Evolutionary conservation across 331 rosid species (phyloP), one percentile per base, ranked within the genome.

Genomic region (Malus hybrid): DNA sequence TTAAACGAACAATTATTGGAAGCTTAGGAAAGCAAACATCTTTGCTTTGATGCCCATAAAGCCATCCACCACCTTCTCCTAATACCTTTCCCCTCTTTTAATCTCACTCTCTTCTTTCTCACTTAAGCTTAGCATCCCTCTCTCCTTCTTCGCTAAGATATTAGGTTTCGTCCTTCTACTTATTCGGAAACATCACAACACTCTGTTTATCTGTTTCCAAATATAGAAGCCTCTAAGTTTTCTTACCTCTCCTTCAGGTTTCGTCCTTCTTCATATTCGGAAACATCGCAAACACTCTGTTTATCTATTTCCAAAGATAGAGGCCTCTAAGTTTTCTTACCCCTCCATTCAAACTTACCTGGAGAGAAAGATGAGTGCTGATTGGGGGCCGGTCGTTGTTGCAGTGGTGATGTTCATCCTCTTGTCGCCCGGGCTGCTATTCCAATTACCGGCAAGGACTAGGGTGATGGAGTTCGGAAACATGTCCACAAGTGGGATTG

Each of bases 401-500:
- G 91, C 97, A 0, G 99, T 86, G 78, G 91, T 80, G n/a, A 67
- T 95, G 75, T 92, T 95, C 93, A 95, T 95, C 62, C 77, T 95
- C 74, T 78, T 95, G 29, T 95, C 99, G 2, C 97, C 97, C 0
- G 97, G 99, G 68, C 80, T 95, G 83, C 89, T 95, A 19, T 89
- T 92, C 80, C 99, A 95, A 60, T 55, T 95, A 29, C 97, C 99
- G 2, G 85, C 97, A 29, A 90, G 96, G 83, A 67, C 62, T 42
- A 80, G 97, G 55, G 86, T 90, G 50, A 79, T 95, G 79, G 99
- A 95, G 83, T 95, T 95, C 46, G 99, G 99, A 10, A 95, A 88
- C 91, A 92, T 95, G 99, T 46, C 22, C 82, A 95, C 99, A n/a
- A 95, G 99, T 70, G 99, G 99, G 65, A 92, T 95, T 66, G 88